Evolutionary conservation across 176 grass and related monocot genomes (phyloP), one percentile per base, ranked within the genome.

Genomic region (Stipa capillata): DNA sequence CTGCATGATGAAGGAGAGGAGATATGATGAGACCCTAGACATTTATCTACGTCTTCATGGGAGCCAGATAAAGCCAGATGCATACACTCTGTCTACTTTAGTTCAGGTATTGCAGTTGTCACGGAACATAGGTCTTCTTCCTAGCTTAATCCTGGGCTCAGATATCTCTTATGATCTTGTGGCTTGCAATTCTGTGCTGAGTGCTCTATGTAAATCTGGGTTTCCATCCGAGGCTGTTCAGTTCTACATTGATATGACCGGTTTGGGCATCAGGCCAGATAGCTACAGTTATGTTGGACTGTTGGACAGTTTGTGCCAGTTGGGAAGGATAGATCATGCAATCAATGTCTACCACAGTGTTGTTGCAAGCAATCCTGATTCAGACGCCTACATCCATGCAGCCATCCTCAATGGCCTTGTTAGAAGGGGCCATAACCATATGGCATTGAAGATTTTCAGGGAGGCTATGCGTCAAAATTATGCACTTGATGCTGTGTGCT

Each of bases 11-110:
- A 98, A 91, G 76, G 83, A 76, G 72, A 66, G 53, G 69, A 90
- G 83, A 64, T 89, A 93, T 32, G 48, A 87, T 65, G 80, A 85
- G 33, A 87, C 92, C 14, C 78, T 98, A 47, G 23, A 84, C 36
- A 44, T 90, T 74, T 94, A 83, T 57, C 65, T 83, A 43, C 29
- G 69, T 80, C 78, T 98, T 69, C 53, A 53, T 42, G 51, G 67
- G 58, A 85, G 55, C 40, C 61, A 73, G n/a, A 83, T 98, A 65
- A 89, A 94, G 25, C 88, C 83, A 4, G 92, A 98, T 79, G 81
- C 92, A 67, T 94, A 79, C 78, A 94, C 92, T 29, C 27, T 98
- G 40, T 92, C 95, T 58, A 94, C 87, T 64, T 81, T 94, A 64
- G 63, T 88, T 76, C 77, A 36, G 27, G 27, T 84, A 77, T 86